These are phyloP conservation scores for Hypoxylon sp. DNA, from an alignment of 2,329 filamentous ascomycete genomes.

Conservation along the genomic window DNA sequence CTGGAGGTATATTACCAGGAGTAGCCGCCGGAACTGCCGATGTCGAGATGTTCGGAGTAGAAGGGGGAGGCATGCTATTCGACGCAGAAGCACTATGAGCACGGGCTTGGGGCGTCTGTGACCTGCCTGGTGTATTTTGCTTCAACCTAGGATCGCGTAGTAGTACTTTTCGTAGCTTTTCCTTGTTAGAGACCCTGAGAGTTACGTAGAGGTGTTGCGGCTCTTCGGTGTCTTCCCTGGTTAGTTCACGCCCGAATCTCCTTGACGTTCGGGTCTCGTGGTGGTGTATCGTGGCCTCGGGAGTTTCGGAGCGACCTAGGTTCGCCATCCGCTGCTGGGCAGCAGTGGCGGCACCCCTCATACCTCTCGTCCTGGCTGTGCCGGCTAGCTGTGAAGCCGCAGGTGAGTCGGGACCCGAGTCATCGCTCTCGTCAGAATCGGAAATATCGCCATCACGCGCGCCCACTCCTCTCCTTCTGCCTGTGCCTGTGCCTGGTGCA, in stretches of 20 bases:
- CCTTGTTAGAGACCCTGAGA: conserved; percentile 74
- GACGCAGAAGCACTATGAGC: conserved; percentile 59
- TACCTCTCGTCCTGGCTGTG: conserved; percentile 86
- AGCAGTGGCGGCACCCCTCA: conserved; percentile 88
- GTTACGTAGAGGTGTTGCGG: conserved; percentile 78
- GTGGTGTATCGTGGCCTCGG: conserved; percentile 78
- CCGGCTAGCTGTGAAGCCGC: conserved; percentile 79
- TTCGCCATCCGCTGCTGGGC: conserved; percentile 90
- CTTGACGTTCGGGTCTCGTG: conserved; percentile 79
- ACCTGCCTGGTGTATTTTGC: conserved; percentile 57
- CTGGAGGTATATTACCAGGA: conserved; percentile 56
- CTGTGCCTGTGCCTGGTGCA: conserved; percentile 62
- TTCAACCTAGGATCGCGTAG: conserved; percentile 65
- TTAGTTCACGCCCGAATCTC: conserved; percentile 68
- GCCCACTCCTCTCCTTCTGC: conserved; percentile 65
- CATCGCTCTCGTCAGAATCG: conserved; percentile 92
- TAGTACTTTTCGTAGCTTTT: conserved; percentile 74
- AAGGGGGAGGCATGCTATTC: conserved; percentile 53
- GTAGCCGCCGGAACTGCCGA: conserved; percentile 41
- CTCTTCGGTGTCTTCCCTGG: conserved; percentile 85
- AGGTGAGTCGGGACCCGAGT: conserved; percentile 88
- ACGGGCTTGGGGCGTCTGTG: conserved; percentile 61
- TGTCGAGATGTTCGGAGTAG: conserved; percentile 50
- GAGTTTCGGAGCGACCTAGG: conserved; percentile 86
- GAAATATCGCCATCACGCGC: conserved; percentile 78